Conservation (phyloP, 768 basidiomycete genomes). For the Agrocybe pediades region DNA sequence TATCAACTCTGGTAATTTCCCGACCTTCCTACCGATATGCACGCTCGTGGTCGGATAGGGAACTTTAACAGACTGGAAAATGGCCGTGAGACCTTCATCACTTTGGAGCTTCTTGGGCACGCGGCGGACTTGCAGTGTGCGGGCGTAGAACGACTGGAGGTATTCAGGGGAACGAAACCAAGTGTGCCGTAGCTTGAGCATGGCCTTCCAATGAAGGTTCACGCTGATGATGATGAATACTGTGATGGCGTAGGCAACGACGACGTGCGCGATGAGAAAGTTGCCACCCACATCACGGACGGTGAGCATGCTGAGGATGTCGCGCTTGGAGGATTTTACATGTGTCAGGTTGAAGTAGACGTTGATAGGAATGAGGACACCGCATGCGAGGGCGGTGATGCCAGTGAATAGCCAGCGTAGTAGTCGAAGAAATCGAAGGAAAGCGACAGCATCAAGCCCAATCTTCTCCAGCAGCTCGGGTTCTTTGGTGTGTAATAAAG, state of each 20-base stretch:
- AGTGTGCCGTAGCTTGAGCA: constrained; percentile 75
- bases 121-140: constrained; percentile 81
- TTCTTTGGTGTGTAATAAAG: constrained; percentile 81
- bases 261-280: constrained; percentile 84
- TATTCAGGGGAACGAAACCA: constrained; percentile 95
- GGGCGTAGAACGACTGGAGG: constrained; percentile 87
- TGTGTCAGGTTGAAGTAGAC: constrained; percentile 78
- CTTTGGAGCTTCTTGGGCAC: constrained; percentile 82
- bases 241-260: constrained; percentile 79
- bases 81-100: constrained; percentile 79
- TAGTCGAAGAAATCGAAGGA: constrained; percentile 89
- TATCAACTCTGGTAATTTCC: constrained; percentile 86
- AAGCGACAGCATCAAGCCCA: constrained; percentile 92
- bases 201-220: constrained; percentile 73
- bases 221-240: constrained; percentile 70
- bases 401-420: constrained; percentile 71
- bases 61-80: constrained; percentile 74
- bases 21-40: constrained; percentile 86
- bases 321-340: constrained; percentile 50
- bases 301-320: constrained; percentile 78
- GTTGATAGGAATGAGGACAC: constrained; percentile 85
- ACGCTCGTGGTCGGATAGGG: constrained; percentile 93
- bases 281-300: constrained; percentile 79
- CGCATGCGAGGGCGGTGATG: constrained; percentile 66
- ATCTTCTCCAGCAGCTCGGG: constrained; percentile 86